Evolutionary conservation across 2,329 filamentous ascomycete genomes (phyloP), one percentile per base, ranked within the genome.

Genomic region (Botryotinia convoluta): DNA sequence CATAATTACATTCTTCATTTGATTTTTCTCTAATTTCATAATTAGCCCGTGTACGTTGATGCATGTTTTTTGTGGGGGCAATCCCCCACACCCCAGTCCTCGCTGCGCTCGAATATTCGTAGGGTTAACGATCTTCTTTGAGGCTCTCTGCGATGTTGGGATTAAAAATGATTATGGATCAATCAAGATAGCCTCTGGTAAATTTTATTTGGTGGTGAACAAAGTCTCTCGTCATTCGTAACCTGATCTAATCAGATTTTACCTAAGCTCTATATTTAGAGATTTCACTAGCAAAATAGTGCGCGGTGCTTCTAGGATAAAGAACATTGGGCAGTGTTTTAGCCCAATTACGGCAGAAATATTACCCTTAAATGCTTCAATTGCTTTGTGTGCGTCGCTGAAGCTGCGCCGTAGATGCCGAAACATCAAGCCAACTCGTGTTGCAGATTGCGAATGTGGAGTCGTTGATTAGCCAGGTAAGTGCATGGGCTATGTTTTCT

Each of bases 271-370:
- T 54, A 54, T n/a, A 54, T 54, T n/a, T 54, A n/a, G 48, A n/a
- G 26, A 16, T 16, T n/a, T 16, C 48, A 6, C 26, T n/a, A n/a
- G 4, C 12, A 54, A 14, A 54, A n/a, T 16, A 14, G 2, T n/a
- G 2, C 26, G 12, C 26, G 3, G 12, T n/a, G 5, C 26, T n/a
- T n/a, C 48, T 3, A 12, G 48, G 26, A 54, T 54, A 3, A 26
- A 54, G 7, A 54, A n/a, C 6, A 3, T 54, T 14, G 12, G 12
- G 48, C 12, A 1, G 12, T n/a, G 26, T 54, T n/a, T 3, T 54
- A 1, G 12, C 2, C 26, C 5, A 12, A 54, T n/a, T 7, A 1
- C 4, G 48, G 26, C 0, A 54, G 3, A 54, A 54, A 12, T 3
- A 7, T 54, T 3, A 16, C 7, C 10, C 26, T 51, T 5, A 8